Evolutionary conservation across 306 rosid genomes (phyloP).

Genomic region (Sphenostylis stenocarpa): DNA sequence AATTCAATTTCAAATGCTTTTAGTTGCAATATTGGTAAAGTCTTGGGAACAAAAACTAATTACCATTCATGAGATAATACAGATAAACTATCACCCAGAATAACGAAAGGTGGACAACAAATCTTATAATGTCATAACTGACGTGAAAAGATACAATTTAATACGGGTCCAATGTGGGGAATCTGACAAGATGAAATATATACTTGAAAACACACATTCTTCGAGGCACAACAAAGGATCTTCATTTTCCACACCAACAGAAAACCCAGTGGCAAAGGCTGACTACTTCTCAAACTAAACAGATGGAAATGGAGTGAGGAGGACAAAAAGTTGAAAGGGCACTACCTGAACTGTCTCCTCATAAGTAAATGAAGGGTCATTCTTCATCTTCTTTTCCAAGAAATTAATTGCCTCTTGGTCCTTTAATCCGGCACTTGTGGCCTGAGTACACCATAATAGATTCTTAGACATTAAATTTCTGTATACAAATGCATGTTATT

Average conservation of each 20-base stretch:
- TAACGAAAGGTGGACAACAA: background rate
- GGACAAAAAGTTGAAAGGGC: background rate
- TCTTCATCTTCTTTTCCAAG: slow-evolving; percentile 99
- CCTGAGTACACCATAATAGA: slow-evolving; percentile 53
- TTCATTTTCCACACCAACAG: background rate
- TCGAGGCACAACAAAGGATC: background rate
- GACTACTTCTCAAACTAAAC: slow-evolving; percentile 7
- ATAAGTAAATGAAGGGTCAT: slow-evolving; percentile 85
- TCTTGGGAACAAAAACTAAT: background rate
- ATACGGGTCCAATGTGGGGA: background rate
- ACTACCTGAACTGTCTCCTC: slow-evolving; percentile 97
- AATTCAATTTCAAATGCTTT: background rate
- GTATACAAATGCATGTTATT: background rate
- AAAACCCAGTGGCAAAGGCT: slow-evolving; percentile 2
- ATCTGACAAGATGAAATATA: slow-evolving; percentile 8
- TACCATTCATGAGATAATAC: background rate
- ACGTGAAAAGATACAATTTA: background rate
- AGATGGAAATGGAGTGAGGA: slow-evolving; percentile 4
- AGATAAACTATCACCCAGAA: background rate
- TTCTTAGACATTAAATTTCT: slow-evolving; percentile 27
- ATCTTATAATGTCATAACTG: background rate
- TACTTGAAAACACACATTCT: background rate
- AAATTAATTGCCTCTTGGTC: slow-evolving; percentile 99
- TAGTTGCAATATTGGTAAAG: slow-evolving; percentile 1
- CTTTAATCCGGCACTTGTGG: slow-evolving; percentile 96